These are phyloP conservation scores for Alternaria dauci DNA, from an alignment of 2,329 filamentous ascomycete genomes.

Conservation along the genomic window DNA sequence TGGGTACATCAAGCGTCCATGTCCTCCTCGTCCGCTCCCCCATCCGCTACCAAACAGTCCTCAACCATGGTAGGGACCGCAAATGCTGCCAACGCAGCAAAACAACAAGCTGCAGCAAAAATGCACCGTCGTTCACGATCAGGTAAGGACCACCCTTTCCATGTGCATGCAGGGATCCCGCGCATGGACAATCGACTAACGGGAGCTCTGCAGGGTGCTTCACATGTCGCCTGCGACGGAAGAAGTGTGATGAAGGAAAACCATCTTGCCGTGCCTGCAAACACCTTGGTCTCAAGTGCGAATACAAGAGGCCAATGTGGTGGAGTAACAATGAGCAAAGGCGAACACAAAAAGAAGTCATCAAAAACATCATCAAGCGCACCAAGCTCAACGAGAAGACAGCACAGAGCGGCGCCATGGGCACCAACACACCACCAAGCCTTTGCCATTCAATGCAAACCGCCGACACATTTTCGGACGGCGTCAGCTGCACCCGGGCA, in stretches of 20 bases:
- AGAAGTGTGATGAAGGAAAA: constrained; percentile 75
- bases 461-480: constrained; percentile 80
- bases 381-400: constrained; percentile 94
- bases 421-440: constrained; percentile 73
- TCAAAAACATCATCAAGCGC: constrained; percentile 97
- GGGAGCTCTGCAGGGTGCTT: constrained; percentile 65
- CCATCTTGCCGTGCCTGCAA: constrained; percentile 70
- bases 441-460: constrained; percentile 84
- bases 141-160: constrained; percentile 68
- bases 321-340: constrained; percentile 94
- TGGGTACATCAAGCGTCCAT: constrained; percentile 57
- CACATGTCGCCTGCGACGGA: constrained; percentile 71
- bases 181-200: constrained; percentile 49
- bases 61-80: constrained; percentile 61
- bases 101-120: constrained; percentile 71
- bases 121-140: constrained; percentile 94
- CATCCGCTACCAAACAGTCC: constrained; percentile 52
- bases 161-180: constrained; percentile 48
- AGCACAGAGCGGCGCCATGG: constrained; percentile 59
- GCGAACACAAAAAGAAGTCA: constrained; percentile 86
- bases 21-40: constrained; percentile 57
- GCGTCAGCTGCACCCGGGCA: constrained; percentile 72
- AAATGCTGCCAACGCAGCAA: constrained; percentile 60
- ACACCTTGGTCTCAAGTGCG: constrained; percentile 83
- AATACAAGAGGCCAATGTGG: constrained; percentile 97